Percentiles rank a stretch among this genome's conserved stretches.
Evolutionary conservation across 352 stramenopile species (phyloP).

Genomic region (Phytophthora hybrid): DNA sequence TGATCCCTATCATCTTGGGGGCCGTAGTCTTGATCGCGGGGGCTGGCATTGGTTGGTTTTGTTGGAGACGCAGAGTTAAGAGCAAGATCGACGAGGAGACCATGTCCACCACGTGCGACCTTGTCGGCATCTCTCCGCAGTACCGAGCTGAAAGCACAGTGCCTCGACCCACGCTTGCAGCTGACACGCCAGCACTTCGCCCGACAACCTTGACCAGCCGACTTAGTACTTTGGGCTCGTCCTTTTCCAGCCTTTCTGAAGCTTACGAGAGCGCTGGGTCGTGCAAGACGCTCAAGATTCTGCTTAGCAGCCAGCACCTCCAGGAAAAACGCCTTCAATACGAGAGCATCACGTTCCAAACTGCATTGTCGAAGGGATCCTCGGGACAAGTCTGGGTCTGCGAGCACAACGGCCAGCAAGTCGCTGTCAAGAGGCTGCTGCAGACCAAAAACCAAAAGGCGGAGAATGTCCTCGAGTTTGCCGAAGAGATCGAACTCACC

Average conservation of each 20-base stretch:
- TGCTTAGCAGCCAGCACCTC: conserved; percentile 28
- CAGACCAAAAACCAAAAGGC: conserved; percentile 42
- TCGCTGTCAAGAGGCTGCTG: conserved; percentile 55
- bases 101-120: conserved; percentile 13
- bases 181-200: conserved; percentile 8
- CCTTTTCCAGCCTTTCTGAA: conserved; percentile 13
- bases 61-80: conserved; percentile 16
- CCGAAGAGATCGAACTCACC: conserved; percentile 53
- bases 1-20: conserved; percentile 10
- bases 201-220: conserved; percentile 23
- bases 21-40: neutral
- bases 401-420: conserved; percentile 32
- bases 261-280: conserved; percentile 35
- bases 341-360: conserved; percentile 30
- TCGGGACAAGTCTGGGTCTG: conserved; percentile 55
- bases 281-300: conserved; percentile 36
- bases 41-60: conserved; percentile 15
- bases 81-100: conserved; percentile 1
- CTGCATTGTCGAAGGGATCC: conserved; percentile 37
- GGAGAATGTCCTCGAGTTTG: conserved; percentile 39
- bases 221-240: neutral
- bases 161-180: conserved; percentile 35
- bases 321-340: conserved; percentile 32
- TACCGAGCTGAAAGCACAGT: conserved; percentile 35
- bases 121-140: conserved; percentile 17